Evolutionary conservation across 768 basidiomycete species (phyloP), one percentile per base, ranked within the genome.

Genomic region (Ramaria sp.): DNA sequence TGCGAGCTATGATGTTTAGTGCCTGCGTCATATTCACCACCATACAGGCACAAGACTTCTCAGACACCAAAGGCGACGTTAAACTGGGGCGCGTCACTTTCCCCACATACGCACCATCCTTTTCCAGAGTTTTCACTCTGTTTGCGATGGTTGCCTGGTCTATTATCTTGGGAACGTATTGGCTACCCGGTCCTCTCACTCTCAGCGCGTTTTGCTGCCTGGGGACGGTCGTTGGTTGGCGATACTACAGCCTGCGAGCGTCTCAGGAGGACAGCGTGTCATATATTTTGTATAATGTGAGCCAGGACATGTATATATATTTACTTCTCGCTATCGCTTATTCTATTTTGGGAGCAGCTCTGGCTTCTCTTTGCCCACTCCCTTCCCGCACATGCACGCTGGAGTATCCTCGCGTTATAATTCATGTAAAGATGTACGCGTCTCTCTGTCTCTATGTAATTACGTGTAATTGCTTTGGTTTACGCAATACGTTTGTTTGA

Each of bases 21-120:
- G 59, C 59, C 44, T 41, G 58, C 41, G 58, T 62, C 22, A 62
- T 63, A 50, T 56, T 58, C 48, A 63, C 62, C 36, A 63, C 62
- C 30, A 59, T 63, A 18, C 62, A 61, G 44, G 54, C 56, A n/a
- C 63, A 63, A 32, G 63, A 64, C 54, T 63, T 64, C 54, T 56
- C 57, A 15, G 63, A 64, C 49, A 61, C 61, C 24, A 60, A 58
- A 39, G 63, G 63, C 41, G 63, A 64, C 51, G 55, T 45, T 32
- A 56, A 52, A 15, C 48, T 56, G 12, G 62, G 62, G 22, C 60
- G 63, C 6, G 52, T 48, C 34, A 64, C 63, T 15, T 59, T 63
- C 42, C 62, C 62, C 5, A 63, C 61, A 25, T 58, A 59, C 44
- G 58, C 58, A 10, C 62, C 62, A 2, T 48, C 54, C 18, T 52